Base-by-base conservation (phyloP, 768 basidiomycete species). In the Tricholoma flavovirens region DNA sequence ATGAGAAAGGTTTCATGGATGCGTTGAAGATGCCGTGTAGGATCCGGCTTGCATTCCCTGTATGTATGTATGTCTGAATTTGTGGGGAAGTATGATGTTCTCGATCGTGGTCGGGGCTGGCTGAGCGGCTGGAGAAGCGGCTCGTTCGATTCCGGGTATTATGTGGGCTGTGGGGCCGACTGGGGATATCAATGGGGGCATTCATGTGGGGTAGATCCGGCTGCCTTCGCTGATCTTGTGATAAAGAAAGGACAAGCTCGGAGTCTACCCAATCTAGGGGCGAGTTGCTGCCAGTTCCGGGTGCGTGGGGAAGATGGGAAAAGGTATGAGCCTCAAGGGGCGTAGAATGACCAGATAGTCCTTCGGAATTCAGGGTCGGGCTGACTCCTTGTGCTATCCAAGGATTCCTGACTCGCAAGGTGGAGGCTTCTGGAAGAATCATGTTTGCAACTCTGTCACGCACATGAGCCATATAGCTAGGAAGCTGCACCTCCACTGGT, bases 401-500 rank as follows among this genome's bases (percentile, higher is more conserved):
- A 0, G 86, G 86, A 58, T 87, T 88, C 5, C 76, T 72, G 32
- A 86, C 79, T 14, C 85, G 83, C 68, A 84, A 72, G 1, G 80
- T 81, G n/a, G 78, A 78, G 15, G 79, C 71, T 46, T 86, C 86
- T 0, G 86, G 79, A 3, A 89, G 68, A 59, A 77, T 87, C 81
- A 87, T 84, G 61, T 87, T 87, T 40, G 88, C 87, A 42, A 98
- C 86, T 35, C 96, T 82, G 67, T 98, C 96, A 40, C 90, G 83
- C 22, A 98, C 83, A 69, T 98, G 96, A 51, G 90, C 83, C 17
- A 77, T 79, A 70, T 98, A 98, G 58, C 88, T 90, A 0, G 96
- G 96, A 11, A 98, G 81, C 62, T 93, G 87, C 45, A 82, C 82
- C 38, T 86, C 88, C 30, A 81, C 83, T 10, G 83, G 79, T 19